phyloP scores from a whole-genome alignment of 805 yeast species.

The Suhomyces xylopsoci region DNA sequence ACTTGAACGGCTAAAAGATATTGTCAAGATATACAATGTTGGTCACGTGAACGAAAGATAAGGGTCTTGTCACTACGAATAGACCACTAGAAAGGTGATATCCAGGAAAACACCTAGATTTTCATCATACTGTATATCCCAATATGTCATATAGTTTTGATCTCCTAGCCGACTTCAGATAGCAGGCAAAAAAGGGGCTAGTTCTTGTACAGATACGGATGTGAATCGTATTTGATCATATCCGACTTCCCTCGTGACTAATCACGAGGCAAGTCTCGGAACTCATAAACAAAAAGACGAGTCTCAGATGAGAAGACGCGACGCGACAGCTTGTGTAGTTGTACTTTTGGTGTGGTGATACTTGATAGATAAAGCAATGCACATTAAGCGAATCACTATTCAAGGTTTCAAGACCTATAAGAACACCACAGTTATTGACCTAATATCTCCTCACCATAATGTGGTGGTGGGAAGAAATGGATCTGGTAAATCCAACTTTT shows the following conservation, averaged over 20 bases:
- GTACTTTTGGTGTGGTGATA: background rate
- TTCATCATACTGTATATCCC: too few species aligned
- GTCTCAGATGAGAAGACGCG: conserved; percentile 1
- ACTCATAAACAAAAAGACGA: background rate
- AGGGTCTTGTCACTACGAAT: background rate
- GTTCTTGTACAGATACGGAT: too few species aligned
- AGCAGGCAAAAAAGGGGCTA: too few species aligned
- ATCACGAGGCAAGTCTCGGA: background rate
- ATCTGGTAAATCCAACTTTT: conserved; percentile 95
- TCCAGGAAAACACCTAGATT: too few species aligned
- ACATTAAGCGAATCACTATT: conserved; percentile 57
- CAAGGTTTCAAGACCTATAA: conserved; percentile 94
- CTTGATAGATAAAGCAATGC: conserved; percentile 19
- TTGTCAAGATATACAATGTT: background rate
- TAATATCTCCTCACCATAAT: conserved; percentile 77
- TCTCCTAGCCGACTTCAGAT: too few species aligned
- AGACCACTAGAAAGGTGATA: background rate
- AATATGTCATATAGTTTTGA: too few species aligned
- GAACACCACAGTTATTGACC: conserved; percentile 73
- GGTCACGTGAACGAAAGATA: background rate
- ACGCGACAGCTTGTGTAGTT: background rate
- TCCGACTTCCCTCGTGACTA: background rate
- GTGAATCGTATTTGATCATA: background rate
- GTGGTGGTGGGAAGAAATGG: conserved; percentile 89
- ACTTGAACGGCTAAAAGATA: background rate